Base-by-base conservation (phyloP, 441 rosid species). In the Gossypium schwendimanii region DNA sequence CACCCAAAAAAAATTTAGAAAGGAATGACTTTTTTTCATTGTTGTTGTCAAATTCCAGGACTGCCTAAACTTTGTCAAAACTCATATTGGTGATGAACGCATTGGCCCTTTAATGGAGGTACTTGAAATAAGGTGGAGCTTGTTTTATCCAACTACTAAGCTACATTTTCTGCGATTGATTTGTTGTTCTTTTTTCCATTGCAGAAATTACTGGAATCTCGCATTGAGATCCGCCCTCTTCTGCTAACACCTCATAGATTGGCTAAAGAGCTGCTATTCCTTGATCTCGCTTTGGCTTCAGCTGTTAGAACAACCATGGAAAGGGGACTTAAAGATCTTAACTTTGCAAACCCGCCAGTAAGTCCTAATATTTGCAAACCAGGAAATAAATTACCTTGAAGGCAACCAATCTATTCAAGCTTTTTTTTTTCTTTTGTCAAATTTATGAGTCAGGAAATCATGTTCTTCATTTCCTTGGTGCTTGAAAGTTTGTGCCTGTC, bases 401-500 rank as follows among this genome's bases (percentile, higher is more conserved):
- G 33, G 17, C 18, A 62, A 26, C 14, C 39, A 14, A 14, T 59
- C 70, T 73, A 24, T 77, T 14, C 49, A 15, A 17, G 2, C 11
- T 74, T 65, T 73, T 65, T 75, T 39, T 39, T 39, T 8, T 39
- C 44, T 41, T 45, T 39, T 41, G 15, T 70, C 61, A 45, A 60
- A 18, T 39, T 72, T 74, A 4, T 76, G 77, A 73, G 73, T 55
- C 85, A 92, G 94, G 91, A 87, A 78, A 75, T 87, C 72, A 73
- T 87, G 78, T 84, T 65, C 83, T 81, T 84, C 82, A 82, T 92
- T 69, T 75, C 86, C 62, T 70, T 90, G 77, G 82, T 84, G 81
- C 91, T 90, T 72, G 94, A 92, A 81, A 90, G 86, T 79, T 75
- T 92, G 66, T 83, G 88, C 73, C 86, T 90, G 64, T 90, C 94